A percentile compares a stretch with the other conserved stretches of the same genome.
These are phyloP conservation scores for Dacryopinax spathularia DNA, from an alignment of 768 basidiomycete species.

Conservation along the genomic window DNA sequence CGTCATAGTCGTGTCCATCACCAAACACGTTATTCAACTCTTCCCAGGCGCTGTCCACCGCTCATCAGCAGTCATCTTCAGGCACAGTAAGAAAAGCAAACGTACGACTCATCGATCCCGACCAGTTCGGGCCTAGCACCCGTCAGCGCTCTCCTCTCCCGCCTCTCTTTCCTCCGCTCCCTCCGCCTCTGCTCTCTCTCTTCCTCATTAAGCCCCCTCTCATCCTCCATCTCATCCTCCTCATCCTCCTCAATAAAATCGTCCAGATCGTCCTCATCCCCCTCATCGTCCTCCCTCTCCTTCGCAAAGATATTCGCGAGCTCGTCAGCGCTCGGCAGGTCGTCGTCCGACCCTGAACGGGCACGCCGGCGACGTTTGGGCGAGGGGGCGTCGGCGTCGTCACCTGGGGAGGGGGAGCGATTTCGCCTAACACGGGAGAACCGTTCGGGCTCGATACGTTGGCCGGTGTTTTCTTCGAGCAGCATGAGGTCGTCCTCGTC, in stretches of 20 bases:
- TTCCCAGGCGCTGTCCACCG: conserved; percentile 63
- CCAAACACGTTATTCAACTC: conserved; percentile 96
- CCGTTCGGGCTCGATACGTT: conserved; percentile 46
- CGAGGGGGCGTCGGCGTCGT: conserved; percentile 32
- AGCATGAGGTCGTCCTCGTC: conserved; percentile 84
- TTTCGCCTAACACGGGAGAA: conserved; percentile 64
- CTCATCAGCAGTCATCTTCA: conserved; percentile 14
- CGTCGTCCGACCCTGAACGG: conserved; percentile 76
- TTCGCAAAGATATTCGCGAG: conserved; percentile 26
- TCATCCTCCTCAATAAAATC: conserved; percentile 49
- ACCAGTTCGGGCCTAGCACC: conserved; percentile 54
- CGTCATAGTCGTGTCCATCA: conserved; percentile 90
- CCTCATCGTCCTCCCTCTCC: conserved; percentile 49
- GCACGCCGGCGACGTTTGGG: conserved; percentile 46
- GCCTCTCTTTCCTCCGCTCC: conserved; percentile 50
- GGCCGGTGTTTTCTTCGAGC: conserved; percentile 71
- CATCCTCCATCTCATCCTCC: conserved; percentile 34
- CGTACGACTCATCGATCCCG: conserved; percentile 74
- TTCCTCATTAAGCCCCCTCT: conserved; percentile 53
- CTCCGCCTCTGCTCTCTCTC: conserved; percentile 61
- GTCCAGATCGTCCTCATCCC: conserved; percentile 65
- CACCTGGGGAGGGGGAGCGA: conserved; percentile 52
- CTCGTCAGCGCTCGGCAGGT: conserved; percentile 41
- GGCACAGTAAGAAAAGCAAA: conserved; percentile 13
- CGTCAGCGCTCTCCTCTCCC: conserved; percentile 50